phyloP scores from a whole-genome alignment of 306 rosid species.

The Comarum palustre region DNA sequence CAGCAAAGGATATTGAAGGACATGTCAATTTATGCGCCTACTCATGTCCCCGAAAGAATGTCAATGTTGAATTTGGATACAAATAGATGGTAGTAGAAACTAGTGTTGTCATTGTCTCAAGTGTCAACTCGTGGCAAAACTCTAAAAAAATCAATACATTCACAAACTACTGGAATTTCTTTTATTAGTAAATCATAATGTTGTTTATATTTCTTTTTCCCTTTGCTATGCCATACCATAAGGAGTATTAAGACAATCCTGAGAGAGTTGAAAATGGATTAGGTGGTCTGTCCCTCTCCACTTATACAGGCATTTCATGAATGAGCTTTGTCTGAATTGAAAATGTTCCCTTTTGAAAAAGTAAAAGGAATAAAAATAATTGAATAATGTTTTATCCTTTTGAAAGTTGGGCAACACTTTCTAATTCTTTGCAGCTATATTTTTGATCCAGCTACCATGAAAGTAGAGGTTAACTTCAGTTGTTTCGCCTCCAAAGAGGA shows the following conservation, averaged over 20 bases:
- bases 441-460: too few relatives aligned
- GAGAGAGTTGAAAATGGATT: not conserved
- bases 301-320: not conserved
- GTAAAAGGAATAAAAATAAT: too few relatives aligned
- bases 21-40: slow-evolving; percentile 56
- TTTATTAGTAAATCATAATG: not conserved
- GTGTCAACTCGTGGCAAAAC: not conserved
- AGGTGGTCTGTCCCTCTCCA: not conserved
- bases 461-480: not conserved
- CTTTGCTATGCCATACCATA: not conserved
- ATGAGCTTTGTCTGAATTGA: not conserved
- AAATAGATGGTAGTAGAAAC: slow-evolving; percentile 45
- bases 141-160: not conserved
- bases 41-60: slow-evolving; percentile 43
- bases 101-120: not conserved
- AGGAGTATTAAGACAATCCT: not conserved
- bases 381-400: too few relatives aligned
- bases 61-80: slow-evolving; percentile 40
- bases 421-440: too few relatives aligned
- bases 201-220: not conserved
- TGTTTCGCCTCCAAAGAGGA: not conserved
- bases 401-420: not conserved
- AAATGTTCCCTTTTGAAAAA: too few relatives aligned
- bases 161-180: not conserved
- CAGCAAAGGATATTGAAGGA: slow-evolving; percentile 82